Conservation (phyloP, 495 filamentous ascomycete genomes). For the Hyphodiscus hymeniophilus region DNA sequence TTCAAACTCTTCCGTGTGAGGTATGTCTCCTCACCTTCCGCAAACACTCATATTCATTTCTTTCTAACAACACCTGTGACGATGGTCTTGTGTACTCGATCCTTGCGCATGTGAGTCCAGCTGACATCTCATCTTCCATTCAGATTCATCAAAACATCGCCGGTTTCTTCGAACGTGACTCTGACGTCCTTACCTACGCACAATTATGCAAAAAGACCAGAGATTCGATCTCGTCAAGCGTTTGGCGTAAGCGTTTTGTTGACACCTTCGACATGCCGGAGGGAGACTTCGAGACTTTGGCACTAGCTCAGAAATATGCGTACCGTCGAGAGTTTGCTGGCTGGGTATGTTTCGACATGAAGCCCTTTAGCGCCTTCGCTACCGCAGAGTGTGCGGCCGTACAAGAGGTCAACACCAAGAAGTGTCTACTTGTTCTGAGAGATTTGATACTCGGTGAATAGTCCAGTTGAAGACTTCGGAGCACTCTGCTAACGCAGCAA, state of each 20-base stretch:
- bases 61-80: too few species aligned
- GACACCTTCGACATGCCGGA: constrained; percentile 8
- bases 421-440: constrained; percentile 5
- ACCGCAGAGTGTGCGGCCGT: not conserved
- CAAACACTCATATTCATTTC: too few species aligned
- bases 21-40: not conserved
- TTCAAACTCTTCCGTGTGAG: constrained; percentile 1
- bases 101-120: too few species aligned
- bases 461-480: not conserved
- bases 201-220: constrained; percentile 3
- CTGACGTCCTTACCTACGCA: constrained; percentile 8
- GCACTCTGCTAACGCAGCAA: not conserved
- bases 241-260: constrained; percentile 14
- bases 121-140: not conserved
- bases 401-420: not conserved
- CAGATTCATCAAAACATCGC: constrained; percentile 16
- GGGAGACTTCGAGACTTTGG: not conserved
- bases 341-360: constrained; percentile 7
- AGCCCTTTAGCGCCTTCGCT: not conserved
- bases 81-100: too few species aligned
- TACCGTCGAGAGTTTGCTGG: not conserved
- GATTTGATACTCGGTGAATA: constrained; percentile 11
- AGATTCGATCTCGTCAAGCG: constrained; percentile 3
- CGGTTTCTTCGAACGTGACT: constrained; percentile 9
- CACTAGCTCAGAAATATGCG: constrained; percentile 5